These are phyloP conservation scores for Buxus sempervirens DNA, from an alignment of 164 flowering plant genomes.

Conservation along the genomic window DNA sequence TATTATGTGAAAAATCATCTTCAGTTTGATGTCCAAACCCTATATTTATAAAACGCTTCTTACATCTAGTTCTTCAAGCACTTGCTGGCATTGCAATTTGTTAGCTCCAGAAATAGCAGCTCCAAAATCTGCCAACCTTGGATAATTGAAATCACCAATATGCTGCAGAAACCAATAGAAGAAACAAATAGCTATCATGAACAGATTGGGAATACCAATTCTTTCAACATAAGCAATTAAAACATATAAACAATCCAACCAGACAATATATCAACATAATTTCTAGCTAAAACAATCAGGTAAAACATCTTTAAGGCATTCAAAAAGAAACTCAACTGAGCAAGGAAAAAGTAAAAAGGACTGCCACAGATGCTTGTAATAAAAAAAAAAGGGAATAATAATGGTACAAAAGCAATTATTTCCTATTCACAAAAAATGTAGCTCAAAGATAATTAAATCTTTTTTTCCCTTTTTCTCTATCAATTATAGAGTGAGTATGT, in stretches of 20 bases:
- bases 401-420: too few species aligned
- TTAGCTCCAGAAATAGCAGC: conserved; percentile 97
- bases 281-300: not conserved
- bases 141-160: conserved; percentile 87
- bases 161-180: conserved; percentile 49
- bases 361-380: too few species aligned
- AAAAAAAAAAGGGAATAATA: too few species aligned
- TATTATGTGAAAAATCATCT: too few species aligned
- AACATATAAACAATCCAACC: not conserved
- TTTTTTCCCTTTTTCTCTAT: too few species aligned
- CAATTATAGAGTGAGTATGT: too few species aligned
- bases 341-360: too few species aligned
- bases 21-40: not conserved
- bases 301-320: not conserved
- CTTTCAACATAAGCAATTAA: too few species aligned
- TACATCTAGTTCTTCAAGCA: conserved; percentile 97
- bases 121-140: conserved; percentile 96
- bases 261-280: not conserved
- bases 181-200: not conserved
- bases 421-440: too few species aligned
- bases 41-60: conserved; percentile 14
- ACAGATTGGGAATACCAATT: not conserved
- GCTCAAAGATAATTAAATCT: too few species aligned
- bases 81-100: conserved; percentile 73
- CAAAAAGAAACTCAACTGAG: not conserved